A percentile compares a stretch with the other conserved stretches of the same genome.
Conservation (phyloP, 2,329 filamentous ascomycete species). For the Fusarium bactridioides region DNA sequence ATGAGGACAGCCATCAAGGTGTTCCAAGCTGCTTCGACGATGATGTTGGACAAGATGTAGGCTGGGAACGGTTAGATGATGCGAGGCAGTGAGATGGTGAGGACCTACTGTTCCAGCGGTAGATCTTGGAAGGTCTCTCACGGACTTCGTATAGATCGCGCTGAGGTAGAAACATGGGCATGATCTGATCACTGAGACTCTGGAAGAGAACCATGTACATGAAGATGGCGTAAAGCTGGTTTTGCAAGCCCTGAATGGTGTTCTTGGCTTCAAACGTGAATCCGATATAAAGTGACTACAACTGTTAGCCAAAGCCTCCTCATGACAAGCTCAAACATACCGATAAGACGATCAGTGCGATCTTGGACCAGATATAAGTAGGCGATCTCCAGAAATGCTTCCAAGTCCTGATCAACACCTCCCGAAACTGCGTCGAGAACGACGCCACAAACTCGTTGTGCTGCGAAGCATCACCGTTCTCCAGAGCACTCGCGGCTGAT, state of each 20-base stretch:
- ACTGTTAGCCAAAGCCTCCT: not conserved
- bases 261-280: slow-evolving; percentile 68
- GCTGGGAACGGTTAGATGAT: slow-evolving; percentile 2
- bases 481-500: not conserved
- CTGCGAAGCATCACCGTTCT: slow-evolving; percentile 20
- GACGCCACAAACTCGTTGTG: slow-evolving; percentile 46
- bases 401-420: slow-evolving; percentile 49
- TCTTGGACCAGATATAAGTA: slow-evolving; percentile 68
- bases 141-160: slow-evolving; percentile 73
- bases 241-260: slow-evolving; percentile 69
- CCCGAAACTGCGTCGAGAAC: slow-evolving; percentile 44
- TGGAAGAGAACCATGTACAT: slow-evolving; percentile 75
- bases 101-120: slow-evolving; percentile 48
- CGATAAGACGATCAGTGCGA: slow-evolving; percentile 39
- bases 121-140: slow-evolving; percentile 72
- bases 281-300: slow-evolving; percentile 65
- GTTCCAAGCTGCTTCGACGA: slow-evolving; percentile 39
- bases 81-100: accelerated
- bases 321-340: not conserved
- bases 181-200: slow-evolving; percentile 66
- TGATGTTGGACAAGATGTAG: slow-evolving; percentile 35
- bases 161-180: slow-evolving; percentile 75
- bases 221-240: slow-evolving; percentile 73
- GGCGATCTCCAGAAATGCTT: slow-evolving; percentile 52
- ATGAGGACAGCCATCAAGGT: slow-evolving; percentile 35